Conservation (phyloP, 2,329 filamentous ascomycete genomes). For the Claviceps purpurea region DNA sequence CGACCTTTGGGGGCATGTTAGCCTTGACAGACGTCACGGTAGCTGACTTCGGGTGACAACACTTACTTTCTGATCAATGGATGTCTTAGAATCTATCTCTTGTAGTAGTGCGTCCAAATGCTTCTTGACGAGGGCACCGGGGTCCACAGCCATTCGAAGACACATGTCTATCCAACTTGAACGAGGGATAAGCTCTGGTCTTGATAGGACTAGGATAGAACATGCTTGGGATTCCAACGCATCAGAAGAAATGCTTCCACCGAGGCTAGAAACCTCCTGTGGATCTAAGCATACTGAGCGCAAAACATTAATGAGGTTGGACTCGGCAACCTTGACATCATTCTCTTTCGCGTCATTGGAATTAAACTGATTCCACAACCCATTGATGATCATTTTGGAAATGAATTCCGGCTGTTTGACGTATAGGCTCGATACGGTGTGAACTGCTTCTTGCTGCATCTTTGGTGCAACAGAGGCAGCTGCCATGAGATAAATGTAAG, state of each 20-base stretch:
- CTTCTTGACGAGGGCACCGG: conserved; percentile 59
- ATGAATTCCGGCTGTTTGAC: conserved; percentile 41
- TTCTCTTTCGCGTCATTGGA: conserved; percentile 58
- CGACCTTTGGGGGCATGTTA: conserved; percentile 13
- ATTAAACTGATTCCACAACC: conserved; percentile 69
- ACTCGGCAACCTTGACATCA: conserved; percentile 56
- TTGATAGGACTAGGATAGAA: conserved; percentile 63
- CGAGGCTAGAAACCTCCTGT: conserved; percentile 32
- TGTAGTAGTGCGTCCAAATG: conserved; percentile 51
- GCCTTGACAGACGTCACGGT: neutral
- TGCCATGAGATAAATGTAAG: conserved; percentile 66
- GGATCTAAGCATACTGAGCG: conserved; percentile 49
- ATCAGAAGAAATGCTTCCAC: conserved; percentile 29
- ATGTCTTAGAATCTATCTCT: conserved; percentile 45
- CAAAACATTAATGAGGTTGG: conserved; percentile 48
- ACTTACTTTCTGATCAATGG: conserved; percentile 37
- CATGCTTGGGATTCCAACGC: conserved; percentile 58
- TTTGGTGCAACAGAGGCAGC: conserved; percentile 46
- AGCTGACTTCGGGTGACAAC: neutral
- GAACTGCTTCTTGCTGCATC: conserved; percentile 49
- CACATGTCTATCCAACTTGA: conserved; percentile 84
- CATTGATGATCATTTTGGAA: conserved; percentile 51
- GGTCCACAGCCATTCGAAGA: conserved; percentile 67
- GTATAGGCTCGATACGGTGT: conserved; percentile 53
- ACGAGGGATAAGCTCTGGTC: conserved; percentile 62